A percentile compares a stretch with the other conserved stretches of the same genome.
These are phyloP conservation scores for Pseudopithomyces chartarum DNA, from an alignment of 2,329 filamentous ascomycete species.

Conservation along the genomic window DNA sequence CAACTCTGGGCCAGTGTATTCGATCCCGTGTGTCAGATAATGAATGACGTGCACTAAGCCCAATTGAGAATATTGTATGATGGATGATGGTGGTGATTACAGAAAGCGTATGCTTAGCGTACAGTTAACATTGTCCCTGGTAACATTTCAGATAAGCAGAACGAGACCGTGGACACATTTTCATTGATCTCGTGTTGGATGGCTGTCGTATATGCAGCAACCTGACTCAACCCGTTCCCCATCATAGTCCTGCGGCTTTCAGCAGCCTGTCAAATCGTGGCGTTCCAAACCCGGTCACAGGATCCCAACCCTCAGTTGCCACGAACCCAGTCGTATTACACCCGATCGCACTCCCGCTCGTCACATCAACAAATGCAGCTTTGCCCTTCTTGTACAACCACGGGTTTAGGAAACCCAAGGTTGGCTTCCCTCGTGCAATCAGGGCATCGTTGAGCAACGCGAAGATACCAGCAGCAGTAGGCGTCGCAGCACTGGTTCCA, in stretches of 20 bases:
- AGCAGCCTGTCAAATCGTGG: neutral
- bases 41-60: no score
- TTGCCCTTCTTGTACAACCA: constrained; percentile 40
- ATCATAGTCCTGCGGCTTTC: neutral
- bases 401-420: constrained; percentile 59
- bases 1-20: no score
- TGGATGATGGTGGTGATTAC: no score
- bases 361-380: constrained; percentile 44
- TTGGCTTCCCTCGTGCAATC: constrained; percentile 49
- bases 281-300: constrained; percentile 52
- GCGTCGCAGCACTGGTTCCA: constrained; percentile 19
- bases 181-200: no score
- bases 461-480: constrained; percentile 16
- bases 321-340: constrained; percentile 25
- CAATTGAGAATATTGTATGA: neutral
- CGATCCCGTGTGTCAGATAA: no score
- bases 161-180: no score
- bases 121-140: no score
- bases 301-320: constrained; percentile 47
- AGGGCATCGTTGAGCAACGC: constrained; percentile 55
- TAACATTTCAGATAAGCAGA: no score
- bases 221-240: neutral
- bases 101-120: no score
- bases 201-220: no score
- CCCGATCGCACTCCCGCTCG: constrained; percentile 29